Evolutionary conservation across 768 basidiomycete species (phyloP), one percentile per base, ranked within the genome.

Genomic region (Trametes cubensis): DNA sequence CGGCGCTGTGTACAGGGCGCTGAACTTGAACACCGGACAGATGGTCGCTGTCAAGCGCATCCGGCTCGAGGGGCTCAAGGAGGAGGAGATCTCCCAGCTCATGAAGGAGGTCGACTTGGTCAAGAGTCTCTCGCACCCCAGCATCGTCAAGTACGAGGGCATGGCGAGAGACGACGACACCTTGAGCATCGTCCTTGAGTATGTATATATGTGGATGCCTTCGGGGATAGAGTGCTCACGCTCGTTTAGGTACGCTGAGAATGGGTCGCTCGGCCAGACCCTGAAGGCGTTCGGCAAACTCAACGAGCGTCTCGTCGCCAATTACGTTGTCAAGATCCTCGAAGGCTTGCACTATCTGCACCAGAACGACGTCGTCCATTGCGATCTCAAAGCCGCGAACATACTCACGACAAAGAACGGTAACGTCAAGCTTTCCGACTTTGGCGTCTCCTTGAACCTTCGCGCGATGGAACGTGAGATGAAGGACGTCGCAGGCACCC

Each of bases 41-140:
- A 96, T 93, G 86, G 95, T 96, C n/a, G 96, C 96, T n/a, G 94
- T 98, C 54, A 99, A 99, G 78, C 88, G 94, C 30, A 96, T 99
- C 68, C 81, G 89, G 53, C 79, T 98, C 40, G 91, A 92, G 53
- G 96, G 94, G 8, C 79, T 97, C 70, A 89, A 90, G 73, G 95
- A 97, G 74, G 88, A 87, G 20, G 95, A 98, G 71, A 87, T 98
- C 20, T 84, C 82, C 50, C 89, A 94, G 71, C 82, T 98, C 51
- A 97, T 96, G 93, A 84, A 84, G 65, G 96, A 99, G 73, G 96
- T 98, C 17, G 91, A 95, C 69, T 78, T 99, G 39, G 85, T 98
- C 68, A 95, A 95, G 79, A 84, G 90, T 48, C 77, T 98, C 44
- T 87, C 87, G 13, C 96, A 99, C 74, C 95, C 95, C 2, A 90